phyloP scores from a whole-genome alignment of 2,329 filamentous ascomycete species.

The Talaromyces sp. region DNA sequence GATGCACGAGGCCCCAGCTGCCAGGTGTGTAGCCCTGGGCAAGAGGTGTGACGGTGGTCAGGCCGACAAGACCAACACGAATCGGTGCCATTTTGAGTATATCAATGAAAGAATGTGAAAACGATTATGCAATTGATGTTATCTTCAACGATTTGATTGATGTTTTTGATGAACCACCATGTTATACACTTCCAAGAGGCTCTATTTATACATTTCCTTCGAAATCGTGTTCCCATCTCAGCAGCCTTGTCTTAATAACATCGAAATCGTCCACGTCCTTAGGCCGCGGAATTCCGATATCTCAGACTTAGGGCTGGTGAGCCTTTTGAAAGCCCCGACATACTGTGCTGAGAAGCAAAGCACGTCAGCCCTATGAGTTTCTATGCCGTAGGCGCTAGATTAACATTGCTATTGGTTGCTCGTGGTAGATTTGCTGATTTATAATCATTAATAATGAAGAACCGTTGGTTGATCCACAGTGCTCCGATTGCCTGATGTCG shows the following conservation, averaged over 20 bases:
- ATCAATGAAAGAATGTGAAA: not conserved
- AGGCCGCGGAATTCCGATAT: not conserved
- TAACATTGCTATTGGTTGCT: not conserved
- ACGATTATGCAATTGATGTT: not conserved
- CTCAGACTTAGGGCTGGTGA: not conserved
- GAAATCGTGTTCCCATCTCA: not conserved
- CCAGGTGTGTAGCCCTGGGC: conserved; percentile 3
- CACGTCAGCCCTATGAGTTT: not conserved
- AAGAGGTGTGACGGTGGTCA: conserved; percentile 1
- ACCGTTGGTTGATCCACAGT: not conserved
- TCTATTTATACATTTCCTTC: not conserved
- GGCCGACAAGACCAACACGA: conserved; percentile 7
- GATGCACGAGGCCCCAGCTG: conserved; percentile 7
- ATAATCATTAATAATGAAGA: not conserved
- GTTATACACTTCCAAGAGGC: not conserved
- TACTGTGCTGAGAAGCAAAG: not conserved
- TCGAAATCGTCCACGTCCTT: not conserved
- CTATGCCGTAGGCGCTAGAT: not conserved
- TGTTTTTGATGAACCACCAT: not conserved
- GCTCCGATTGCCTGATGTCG: not conserved
- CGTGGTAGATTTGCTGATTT: not conserved
- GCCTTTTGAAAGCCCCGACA: not conserved
- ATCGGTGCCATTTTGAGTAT: conserved; percentile 5
- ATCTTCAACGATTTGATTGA: not conserved
- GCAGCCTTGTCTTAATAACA: not conserved